These are phyloP conservation scores for Akanthomyces dipterigenus DNA, from an alignment of 2,329 filamentous ascomycete species.

Conservation along the genomic window DNA sequence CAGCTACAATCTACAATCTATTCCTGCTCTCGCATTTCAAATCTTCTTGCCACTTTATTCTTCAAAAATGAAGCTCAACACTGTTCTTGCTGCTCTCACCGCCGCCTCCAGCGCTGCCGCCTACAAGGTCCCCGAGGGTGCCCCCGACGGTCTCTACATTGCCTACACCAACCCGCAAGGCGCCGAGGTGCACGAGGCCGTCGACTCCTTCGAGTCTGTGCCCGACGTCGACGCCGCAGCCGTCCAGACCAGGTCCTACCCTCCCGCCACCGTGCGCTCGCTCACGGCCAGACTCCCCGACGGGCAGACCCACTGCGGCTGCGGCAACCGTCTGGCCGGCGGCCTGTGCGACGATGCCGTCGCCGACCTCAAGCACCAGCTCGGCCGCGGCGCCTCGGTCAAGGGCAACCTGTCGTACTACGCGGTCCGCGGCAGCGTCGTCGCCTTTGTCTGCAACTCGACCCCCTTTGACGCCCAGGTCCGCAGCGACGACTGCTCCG, in stretches of 20 bases:
- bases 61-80: background rate
- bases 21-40: too few species aligned
- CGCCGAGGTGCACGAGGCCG: background rate
- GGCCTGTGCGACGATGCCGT: background rate
- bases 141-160: background rate
- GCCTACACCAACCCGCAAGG: background rate
- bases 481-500: background rate
- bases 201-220: background rate
- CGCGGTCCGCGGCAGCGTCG: background rate
- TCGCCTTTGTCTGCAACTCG: background rate
- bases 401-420: background rate
- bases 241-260: too few species aligned
- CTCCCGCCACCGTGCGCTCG: too few species aligned
- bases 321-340: background rate
- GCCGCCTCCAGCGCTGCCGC: background rate
- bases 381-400: background rate
- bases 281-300: background rate
- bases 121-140: background rate
- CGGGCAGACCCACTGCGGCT: background rate
- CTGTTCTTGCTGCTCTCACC: background rate
- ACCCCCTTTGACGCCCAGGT: background rate
- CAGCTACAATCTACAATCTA: too few species aligned
- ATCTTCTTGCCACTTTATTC: too few species aligned
- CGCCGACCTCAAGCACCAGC: background rate
- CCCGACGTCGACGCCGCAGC: background rate